Base-by-base conservation (phyloP, 352 stramenopile genomes). In the Phytophthora kernoviae region DNA sequence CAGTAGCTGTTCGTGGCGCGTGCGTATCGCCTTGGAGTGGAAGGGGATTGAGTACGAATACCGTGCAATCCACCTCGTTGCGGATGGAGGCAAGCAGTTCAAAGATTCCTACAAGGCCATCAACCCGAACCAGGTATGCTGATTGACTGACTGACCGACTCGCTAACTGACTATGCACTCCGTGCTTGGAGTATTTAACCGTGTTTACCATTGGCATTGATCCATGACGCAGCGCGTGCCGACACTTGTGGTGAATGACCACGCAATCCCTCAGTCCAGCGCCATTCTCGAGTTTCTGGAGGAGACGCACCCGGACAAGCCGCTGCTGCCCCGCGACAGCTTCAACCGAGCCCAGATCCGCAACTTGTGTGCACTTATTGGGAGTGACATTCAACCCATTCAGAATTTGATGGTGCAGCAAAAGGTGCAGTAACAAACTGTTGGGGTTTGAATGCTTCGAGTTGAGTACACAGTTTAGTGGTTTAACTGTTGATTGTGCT, bases 221-320 rank as follows among this genome's bases (percentile, higher is more conserved):
- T 7, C 20, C 17, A 40, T 47, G 41, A 24, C 18, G 21, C 11
- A 90, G 76, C 84, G 84, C 36, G 41, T 94, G 24, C 93, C 95
- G 7, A 76, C 88, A 30, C 73, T 98, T 11, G 83, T 95, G 57
- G 96, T 96, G 58, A 81, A 88, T 18, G 84, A 77, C 40, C 70
- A 77, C 20, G 58, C 74, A 18, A 68, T 94, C 8, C 80, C 86
- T 30, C 93, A 98, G 64, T 97, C 85, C 0, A 59, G 88, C 30
- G 90, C 92, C 11, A 98, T 98, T 53, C 79, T 98, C 58, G 91
- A 98, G 63, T 98, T 98, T 64, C 64, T 98, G 11, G 92, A 98
- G 37, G 79, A 93, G 50, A 88, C 79, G 22, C 92, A 88, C 63
- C 69, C 88, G 1, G 59, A 88, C 46, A 71, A 81, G 26, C 66